Base-by-base conservation (phyloP, 345 rosid species). In the Mercurialis annua region DNA sequence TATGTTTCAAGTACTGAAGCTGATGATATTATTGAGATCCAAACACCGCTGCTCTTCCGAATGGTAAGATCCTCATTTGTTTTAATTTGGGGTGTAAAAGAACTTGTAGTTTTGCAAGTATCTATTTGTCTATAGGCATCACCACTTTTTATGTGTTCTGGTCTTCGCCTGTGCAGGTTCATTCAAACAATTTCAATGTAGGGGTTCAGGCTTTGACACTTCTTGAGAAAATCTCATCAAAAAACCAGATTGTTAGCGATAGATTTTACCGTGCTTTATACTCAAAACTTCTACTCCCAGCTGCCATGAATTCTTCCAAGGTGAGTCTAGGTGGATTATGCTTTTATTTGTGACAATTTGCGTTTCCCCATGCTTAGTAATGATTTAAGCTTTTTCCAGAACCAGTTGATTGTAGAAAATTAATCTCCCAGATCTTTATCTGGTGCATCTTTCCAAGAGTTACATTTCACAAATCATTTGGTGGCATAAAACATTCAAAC, bases 161-260 rank as follows among this genome's bases (percentile, higher is more conserved):
- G 53, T 69, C 56, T 72, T 69, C 62, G 20, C 17, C 64, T 66
- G 23, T 83, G 76, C 81, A 94, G 97, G 98, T 91, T 62, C 98
- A 94, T 76, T 94, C 99, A 17, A 82, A 81, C 67, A 94, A 89
- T 79, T 94, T 94, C 64, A 94, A 91, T 72, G 89, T 94, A 23
- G 99, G 96, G 71, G 84, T 94, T 72, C 98, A 94, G 76, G 93
- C 98, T 23, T 70, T 91, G 71, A 82, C 89, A 97, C 99, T 94
- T 82, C 93, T 94, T 65, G 90, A 94, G 77, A 94, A 94, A 81
- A 91, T 94, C 73, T 94, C 99, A 27, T 86, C 96, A 50, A 94
- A 85, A 83, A 91, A 91, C 83, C 95, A 89, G 83, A 81, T 89
- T 76, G 98, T 83, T 73, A 94, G 99, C 65, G 98, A 94, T 63